These are phyloP conservation scores for Sporobolomyces phaffii DNA, from an alignment of 768 basidiomycete species.

Conservation along the genomic window DNA sequence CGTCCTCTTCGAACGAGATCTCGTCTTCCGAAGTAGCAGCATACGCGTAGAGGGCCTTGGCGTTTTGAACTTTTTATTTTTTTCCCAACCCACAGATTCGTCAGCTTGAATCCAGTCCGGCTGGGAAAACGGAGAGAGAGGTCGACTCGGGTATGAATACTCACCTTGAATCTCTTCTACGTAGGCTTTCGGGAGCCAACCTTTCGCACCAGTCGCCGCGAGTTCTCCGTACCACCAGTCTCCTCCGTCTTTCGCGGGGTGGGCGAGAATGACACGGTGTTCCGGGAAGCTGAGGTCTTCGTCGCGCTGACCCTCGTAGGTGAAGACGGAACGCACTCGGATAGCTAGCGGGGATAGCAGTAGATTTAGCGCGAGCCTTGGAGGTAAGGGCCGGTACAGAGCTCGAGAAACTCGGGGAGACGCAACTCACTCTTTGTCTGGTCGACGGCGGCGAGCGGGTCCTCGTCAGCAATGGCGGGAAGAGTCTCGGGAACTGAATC, in stretches of 20 bases:
- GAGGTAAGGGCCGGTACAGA: too few species aligned
- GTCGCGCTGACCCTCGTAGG: slow-evolving; percentile 74
- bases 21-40: slow-evolving; percentile 66
- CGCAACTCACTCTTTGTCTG: slow-evolving; percentile 44
- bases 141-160: slow-evolving; percentile 41
- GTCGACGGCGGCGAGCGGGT: slow-evolving; percentile 46
- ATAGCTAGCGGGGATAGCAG: background rate
- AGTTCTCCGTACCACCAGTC: slow-evolving; percentile 68
- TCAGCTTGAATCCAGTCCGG: too few species aligned
- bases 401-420: background rate
- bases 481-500: slow-evolving; percentile 48
- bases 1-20: slow-evolving; percentile 76
- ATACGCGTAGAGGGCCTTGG: slow-evolving; percentile 76
- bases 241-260: slow-evolving; percentile 72
- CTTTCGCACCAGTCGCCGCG: slow-evolving; percentile 52
- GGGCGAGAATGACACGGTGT: slow-evolving; percentile 68
- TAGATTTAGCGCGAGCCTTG: too few species aligned
- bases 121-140: too few species aligned
- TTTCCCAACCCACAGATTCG: too few species aligned
- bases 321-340: slow-evolving; percentile 69
- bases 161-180: slow-evolving; percentile 68
- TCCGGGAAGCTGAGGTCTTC: slow-evolving; percentile 84
- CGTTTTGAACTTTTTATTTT: slow-evolving; percentile 55
- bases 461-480: slow-evolving; percentile 45
- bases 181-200: slow-evolving; percentile 87